phyloP scores from a whole-genome alignment of 2,329 filamentous ascomycete species.

The Alternaria dauci region DNA sequence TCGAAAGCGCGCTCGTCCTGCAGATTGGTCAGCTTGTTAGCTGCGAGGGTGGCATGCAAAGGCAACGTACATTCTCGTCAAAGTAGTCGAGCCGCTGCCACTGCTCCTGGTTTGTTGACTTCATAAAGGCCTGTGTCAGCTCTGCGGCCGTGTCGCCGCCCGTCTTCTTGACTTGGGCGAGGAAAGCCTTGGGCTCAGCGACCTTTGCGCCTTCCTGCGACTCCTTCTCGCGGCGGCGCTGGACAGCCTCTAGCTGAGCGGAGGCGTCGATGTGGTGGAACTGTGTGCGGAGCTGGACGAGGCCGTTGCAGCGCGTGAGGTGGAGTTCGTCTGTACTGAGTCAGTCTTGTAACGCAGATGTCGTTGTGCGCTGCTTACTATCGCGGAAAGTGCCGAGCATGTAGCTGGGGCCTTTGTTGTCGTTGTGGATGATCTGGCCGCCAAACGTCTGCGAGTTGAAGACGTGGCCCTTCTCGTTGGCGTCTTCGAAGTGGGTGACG shows the following conservation, averaged over 20 bases:
- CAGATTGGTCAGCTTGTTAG: slow-evolving; percentile 2
- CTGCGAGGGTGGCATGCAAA: slow-evolving; percentile 6
- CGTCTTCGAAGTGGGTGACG: slow-evolving; percentile 63
- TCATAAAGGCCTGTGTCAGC: slow-evolving; percentile 78
- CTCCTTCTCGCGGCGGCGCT: slow-evolving; percentile 55
- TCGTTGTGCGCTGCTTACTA: slow-evolving; percentile 61
- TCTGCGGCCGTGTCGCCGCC: slow-evolving; percentile 72
- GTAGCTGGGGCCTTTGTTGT: slow-evolving; percentile 76
- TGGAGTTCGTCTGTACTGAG: slow-evolving; percentile 76
- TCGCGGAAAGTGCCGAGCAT: slow-evolving; percentile 93
- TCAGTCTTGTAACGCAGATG: slow-evolving; percentile 12
- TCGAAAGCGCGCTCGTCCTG: slow-evolving; percentile 74
- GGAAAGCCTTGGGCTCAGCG: slow-evolving; percentile 75
- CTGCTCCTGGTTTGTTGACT: slow-evolving; percentile 78
- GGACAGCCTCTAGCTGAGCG: slow-evolving; percentile 71
- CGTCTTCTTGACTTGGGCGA: slow-evolving; percentile 84
- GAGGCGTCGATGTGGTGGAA: slow-evolving; percentile 91
- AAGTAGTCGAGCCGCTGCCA: slow-evolving; percentile 84
- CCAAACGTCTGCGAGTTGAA: slow-evolving; percentile 84
- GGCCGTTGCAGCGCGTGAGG: slow-evolving; percentile 80
- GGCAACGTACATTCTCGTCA: slow-evolving; percentile 72
- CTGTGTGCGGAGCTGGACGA: slow-evolving; percentile 89
- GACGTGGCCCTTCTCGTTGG: slow-evolving; percentile 74
- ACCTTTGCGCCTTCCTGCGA: slow-evolving; percentile 55
- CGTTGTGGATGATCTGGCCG: slow-evolving; percentile 75